Evolutionary conservation across 129 eudicot genomes (phyloP).

Genomic region (Heracleum sosnowskyi): DNA sequence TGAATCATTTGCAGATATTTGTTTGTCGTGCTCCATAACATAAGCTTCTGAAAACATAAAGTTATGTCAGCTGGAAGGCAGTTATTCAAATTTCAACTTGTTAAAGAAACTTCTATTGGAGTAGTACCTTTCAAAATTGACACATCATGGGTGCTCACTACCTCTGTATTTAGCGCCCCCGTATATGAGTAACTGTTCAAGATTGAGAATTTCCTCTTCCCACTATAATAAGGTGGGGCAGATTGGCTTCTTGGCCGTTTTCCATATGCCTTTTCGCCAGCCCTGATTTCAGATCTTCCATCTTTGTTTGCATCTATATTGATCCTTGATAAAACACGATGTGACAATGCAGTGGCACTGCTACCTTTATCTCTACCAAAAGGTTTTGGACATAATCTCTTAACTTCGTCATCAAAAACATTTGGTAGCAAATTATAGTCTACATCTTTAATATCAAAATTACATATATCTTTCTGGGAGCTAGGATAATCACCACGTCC

Average conservation of each 20-base stretch:
- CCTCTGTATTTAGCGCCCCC: conserved; percentile 17
- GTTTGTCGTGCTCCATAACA: neutral
- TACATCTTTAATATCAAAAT: conserved; percentile 13
- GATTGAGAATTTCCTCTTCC: conserved; percentile 36
- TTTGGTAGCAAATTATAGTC: conserved; percentile 16
- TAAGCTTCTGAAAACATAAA: neutral
- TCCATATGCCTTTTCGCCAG: conserved; percentile 12
- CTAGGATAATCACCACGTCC: conserved; percentile 11
- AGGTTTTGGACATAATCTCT: conserved; percentile 16
- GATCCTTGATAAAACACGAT: conserved; percentile 15
- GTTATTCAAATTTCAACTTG: neutral
- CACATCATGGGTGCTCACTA: conserved; percentile 6
- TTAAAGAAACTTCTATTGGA: conserved; percentile 24
- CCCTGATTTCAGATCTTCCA: conserved; percentile 12
- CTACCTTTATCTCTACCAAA: conserved; percentile 16
- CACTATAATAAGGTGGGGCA: conserved; percentile 75
- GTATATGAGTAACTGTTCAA: conserved; percentile 9
- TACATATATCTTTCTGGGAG: conserved; percentile 16
- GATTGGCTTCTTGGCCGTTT: conserved; percentile 50
- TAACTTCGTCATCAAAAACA: conserved; percentile 24
- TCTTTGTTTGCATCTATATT: conserved; percentile 8
- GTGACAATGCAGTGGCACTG: conserved; percentile 12
- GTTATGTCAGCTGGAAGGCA: conserved; percentile 1
- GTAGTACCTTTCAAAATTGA: conserved; percentile 33
- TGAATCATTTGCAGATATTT: conserved; percentile 22